Conservation (phyloP, 305 asterid genomes). For the Plantago rigida region DNA sequence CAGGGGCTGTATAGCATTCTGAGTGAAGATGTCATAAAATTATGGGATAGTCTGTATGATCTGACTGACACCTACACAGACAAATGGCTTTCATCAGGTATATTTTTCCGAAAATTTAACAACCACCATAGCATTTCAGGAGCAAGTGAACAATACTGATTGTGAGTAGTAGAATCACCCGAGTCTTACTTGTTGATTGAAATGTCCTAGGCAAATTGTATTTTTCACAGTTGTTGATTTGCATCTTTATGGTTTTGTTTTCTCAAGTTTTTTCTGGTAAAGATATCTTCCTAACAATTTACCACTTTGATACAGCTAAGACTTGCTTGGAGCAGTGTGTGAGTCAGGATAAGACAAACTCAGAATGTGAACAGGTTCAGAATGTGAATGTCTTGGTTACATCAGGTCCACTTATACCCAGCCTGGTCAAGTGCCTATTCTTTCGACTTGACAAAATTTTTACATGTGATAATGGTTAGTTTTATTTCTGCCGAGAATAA, state of each 20-base stretch:
- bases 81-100: conserved; percentile 87
- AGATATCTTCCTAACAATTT: conserved; percentile 8
- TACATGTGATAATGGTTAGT: conserved; percentile 66
- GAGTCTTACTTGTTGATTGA: not conserved
- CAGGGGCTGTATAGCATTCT: conserved; percentile 67
- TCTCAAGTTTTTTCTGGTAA: not conserved
- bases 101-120: conserved; percentile 10
- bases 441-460: conserved; percentile 54
- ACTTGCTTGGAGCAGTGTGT: conserved; percentile 79
- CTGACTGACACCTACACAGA: conserved; percentile 75
- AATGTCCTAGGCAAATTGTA: not conserved
- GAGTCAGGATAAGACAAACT: conserved; percentile 34
- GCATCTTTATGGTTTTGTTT: conserved; percentile 10
- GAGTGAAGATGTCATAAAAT: conserved; percentile 45
- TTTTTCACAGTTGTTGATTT: not conserved
- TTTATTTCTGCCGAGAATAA: conserved; percentile 1
- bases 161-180: conserved; percentile 7
- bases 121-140: conserved; percentile 14
- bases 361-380: conserved; percentile 30
- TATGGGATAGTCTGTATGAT: conserved; percentile 64
- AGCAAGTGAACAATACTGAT: not conserved
- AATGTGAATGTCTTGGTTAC: conserved; percentile 79
- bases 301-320: conserved; percentile 46
- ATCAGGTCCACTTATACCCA: conserved; percentile 82
- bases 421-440: conserved; percentile 84